Conservation (phyloP, 179 eudicot genomes). For the Patellifolia procumbens region DNA sequence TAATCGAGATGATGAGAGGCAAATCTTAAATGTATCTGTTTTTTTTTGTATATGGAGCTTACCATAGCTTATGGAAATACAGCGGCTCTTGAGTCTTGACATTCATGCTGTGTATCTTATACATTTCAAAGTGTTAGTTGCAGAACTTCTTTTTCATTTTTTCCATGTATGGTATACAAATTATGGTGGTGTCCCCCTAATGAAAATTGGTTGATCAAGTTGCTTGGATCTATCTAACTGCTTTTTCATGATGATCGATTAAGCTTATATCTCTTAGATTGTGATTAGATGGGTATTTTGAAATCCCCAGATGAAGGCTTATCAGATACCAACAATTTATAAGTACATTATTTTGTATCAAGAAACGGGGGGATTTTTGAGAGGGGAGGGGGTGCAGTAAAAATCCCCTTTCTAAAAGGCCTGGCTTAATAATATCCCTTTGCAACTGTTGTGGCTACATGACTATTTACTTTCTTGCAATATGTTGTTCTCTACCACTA, state of each 20-base stretch:
- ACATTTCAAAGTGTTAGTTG: not conserved
- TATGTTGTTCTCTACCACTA: not conserved
- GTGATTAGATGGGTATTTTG: not conserved
- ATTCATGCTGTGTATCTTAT: not conserved
- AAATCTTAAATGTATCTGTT: not conserved
- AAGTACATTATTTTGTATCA: not conserved
- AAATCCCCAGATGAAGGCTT: not conserved
- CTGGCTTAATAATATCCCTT: not conserved
- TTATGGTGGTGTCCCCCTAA: not conserved
- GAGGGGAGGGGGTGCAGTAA: not conserved
- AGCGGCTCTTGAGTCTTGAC: no score
- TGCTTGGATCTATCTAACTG: not conserved
- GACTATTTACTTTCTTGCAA: constrained; percentile 14
- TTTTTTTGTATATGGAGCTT: constrained; percentile 5
- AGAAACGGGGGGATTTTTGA: not conserved
- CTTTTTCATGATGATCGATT: not conserved
- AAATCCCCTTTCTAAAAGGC: not conserved
- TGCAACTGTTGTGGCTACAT: not conserved
- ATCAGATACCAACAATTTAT: not conserved
- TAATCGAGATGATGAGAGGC: not conserved
- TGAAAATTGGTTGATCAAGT: not conserved
- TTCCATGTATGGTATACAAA: not conserved
- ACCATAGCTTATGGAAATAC: not conserved
- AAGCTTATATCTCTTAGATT: not conserved
- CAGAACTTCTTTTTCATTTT: not conserved